Evolutionary conservation across 2,329 filamentous ascomycete species (phyloP).

Genomic region (Colletotrichum lini): DNA sequence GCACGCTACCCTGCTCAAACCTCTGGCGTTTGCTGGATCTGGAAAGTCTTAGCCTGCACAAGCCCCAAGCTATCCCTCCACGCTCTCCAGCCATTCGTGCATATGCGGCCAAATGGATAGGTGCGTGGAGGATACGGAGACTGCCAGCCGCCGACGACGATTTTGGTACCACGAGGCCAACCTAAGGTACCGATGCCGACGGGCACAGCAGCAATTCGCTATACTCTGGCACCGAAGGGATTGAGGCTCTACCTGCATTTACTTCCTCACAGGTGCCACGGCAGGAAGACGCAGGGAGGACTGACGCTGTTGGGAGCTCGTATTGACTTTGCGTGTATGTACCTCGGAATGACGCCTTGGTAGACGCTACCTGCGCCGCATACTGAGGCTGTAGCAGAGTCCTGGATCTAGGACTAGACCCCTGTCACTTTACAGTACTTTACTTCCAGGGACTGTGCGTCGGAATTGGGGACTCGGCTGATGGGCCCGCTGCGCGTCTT

Average conservation of each 20-base stretch:
- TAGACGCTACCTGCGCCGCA: slow-evolving; percentile 23
- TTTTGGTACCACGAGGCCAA: background rate
- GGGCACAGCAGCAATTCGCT: background rate
- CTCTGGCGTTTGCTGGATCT: slow-evolving; percentile 23
- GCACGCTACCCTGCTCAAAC: slow-evolving; percentile 18
- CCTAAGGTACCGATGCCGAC: background rate
- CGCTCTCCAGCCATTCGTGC: slow-evolving; percentile 35
- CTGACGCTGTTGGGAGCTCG: background rate
- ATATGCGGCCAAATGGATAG: slow-evolving; percentile 35
- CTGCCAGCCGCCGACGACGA: background rate
- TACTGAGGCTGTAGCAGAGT: slow-evolving; percentile 23
- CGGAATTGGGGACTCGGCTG: slow-evolving; percentile 25
- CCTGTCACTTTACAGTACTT: slow-evolving; percentile 30
- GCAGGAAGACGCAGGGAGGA: background rate
- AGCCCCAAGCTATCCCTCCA: slow-evolving; percentile 25
- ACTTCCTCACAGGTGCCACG: background rate
- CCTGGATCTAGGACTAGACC: slow-evolving; percentile 38
- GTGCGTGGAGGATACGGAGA: slow-evolving; percentile 24
- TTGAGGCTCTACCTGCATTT: background rate
- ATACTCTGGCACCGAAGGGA: background rate
- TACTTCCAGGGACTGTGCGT: slow-evolving; percentile 34
- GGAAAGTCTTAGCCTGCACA: slow-evolving; percentile 33
- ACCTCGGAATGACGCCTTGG: slow-evolving; percentile 30
- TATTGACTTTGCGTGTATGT: slow-evolving; percentile 11
- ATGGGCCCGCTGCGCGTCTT: slow-evolving; percentile 20